Base-by-base conservation (phyloP, 192 early-diverging fungal genomes). In the Rhizophagus prolifer region DNA sequence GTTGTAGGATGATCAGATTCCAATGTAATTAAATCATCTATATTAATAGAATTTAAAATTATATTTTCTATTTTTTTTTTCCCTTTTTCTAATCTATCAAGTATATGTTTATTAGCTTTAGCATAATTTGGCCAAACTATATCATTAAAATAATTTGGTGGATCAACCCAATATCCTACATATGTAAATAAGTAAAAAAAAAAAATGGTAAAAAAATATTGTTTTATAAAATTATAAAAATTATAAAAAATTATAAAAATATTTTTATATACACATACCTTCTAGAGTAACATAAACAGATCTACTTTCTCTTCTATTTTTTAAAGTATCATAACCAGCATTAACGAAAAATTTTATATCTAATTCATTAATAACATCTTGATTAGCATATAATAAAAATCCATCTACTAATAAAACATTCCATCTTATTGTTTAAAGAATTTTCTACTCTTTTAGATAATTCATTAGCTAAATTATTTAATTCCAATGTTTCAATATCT, bases 41-140 rank as follows among this genome's bases (percentile, higher is more conserved):
- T 21, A 6, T 54, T 54, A 21, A 6, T 21, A 5, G 19, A 38
- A 38, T 38, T 6, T 38, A 5, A 38, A 38, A 7, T 7, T 19
- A 54, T 4, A 54, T 54, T 54, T 54, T 54, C 16, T 21, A 21
- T 7, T 0, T 21, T 54, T n/a, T 54, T 19, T 6, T 54, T 16
- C 16, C 19, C 50, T 7, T 16, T 21, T 54, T 54, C 16, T 7
- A 54, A 14, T 54, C 12, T 44, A 44, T 34, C 3, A 28, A 67
- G 50, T 59, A 86, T 78, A 25, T 87, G 88, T 8, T 61, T 59
- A 41, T 88, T 83, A 63, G 60, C 84, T 34, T 74, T 80, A 71
- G 89, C 21, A 80, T 88, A 92, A 70, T 93, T 87, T n/a, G 93
- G 92, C 91, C 91, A 94, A 3, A 94, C 93, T 67, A 92, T 83